Conservation (phyloP, 2,329 filamentous ascomycete genomes). For the Microdochium nivale region DNA sequence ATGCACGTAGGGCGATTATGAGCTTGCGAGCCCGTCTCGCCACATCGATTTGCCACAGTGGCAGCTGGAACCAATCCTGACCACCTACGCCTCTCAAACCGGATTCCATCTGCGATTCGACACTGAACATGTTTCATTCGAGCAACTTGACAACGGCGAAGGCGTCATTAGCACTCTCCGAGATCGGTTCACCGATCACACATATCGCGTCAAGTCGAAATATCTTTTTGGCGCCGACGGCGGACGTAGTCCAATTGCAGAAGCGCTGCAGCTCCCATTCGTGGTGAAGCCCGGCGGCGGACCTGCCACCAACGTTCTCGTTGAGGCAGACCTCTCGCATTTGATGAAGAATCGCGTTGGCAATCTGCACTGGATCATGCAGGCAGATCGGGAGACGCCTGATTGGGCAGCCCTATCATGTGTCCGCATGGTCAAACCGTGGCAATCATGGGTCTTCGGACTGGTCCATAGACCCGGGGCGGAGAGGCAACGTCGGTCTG, state of each 20-base stretch:
- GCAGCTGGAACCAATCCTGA: slow-evolving; percentile 31
- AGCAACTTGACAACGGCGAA: slow-evolving; percentile 5
- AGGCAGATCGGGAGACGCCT: slow-evolving; percentile 33
- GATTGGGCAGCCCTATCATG: slow-evolving; percentile 34
- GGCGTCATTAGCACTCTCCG: slow-evolving; percentile 14
- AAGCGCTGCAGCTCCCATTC: slow-evolving; percentile 25
- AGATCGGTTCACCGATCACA: slow-evolving; percentile 21
- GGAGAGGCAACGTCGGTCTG: slow-evolving; percentile 15
- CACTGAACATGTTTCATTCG: slow-evolving; percentile 24
- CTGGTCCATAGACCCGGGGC: slow-evolving; percentile 11
- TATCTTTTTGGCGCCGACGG: slow-evolving; percentile 55
- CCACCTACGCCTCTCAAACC: slow-evolving; percentile 24
- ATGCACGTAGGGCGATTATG: slow-evolving; percentile 28
- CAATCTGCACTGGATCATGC: slow-evolving; percentile 47
- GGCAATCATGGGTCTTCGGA: slow-evolving; percentile 43
- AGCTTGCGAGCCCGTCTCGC: slow-evolving; percentile 29
- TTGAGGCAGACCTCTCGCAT: slow-evolving; percentile 38
- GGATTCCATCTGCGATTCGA: slow-evolving; percentile 30
- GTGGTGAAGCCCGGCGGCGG: slow-evolving; percentile 22
- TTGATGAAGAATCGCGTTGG: slow-evolving; percentile 38
- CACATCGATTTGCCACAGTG: slow-evolving; percentile 35
- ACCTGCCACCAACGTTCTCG: slow-evolving; percentile 29
- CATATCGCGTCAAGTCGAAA: slow-evolving; percentile 38
- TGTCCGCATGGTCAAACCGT: slow-evolving; percentile 47
- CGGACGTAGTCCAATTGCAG: slow-evolving; percentile 27